Percentiles rank a stretch among this genome's conserved stretches.
Evolutionary conservation across 305 asterid species (phyloP).

Genomic region (Fraxinus latifolia): DNA sequence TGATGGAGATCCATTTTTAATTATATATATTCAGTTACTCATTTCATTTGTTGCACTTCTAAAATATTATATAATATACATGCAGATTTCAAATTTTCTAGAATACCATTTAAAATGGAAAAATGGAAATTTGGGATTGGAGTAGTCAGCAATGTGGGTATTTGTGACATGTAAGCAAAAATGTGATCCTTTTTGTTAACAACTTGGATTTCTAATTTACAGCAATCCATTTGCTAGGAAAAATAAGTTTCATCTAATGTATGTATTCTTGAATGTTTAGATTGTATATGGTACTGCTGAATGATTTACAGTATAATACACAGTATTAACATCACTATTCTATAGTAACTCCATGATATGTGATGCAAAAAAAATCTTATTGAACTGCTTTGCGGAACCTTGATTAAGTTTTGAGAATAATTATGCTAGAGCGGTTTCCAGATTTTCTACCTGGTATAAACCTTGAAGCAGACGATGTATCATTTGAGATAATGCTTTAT

Average conservation of each 20-base stretch:
- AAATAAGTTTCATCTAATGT: not conserved
- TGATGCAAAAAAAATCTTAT: not conserved
- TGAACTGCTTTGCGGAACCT: not conserved
- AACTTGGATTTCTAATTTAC: not conserved
- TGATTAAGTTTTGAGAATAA: not conserved
- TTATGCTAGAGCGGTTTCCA: not conserved
- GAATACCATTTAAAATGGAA: not conserved
- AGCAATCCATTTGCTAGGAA: not conserved
- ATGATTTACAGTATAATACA: not conserved
- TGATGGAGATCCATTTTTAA: not conserved
- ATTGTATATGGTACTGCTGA: not conserved
- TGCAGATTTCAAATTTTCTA: not conserved
- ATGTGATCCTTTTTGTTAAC: not conserved
- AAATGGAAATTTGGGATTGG: not conserved
- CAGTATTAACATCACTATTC: not conserved
- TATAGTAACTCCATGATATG: not conserved
- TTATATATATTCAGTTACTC: not conserved
- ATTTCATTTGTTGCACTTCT: not conserved
- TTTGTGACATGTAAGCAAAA: not conserved
- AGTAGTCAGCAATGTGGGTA: not conserved
- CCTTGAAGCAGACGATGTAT: not conserved
- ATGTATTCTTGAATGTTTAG: not conserved
- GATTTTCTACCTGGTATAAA: not conserved
- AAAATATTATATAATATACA: not conserved
- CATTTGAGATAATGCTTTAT: not conserved